Base-by-base conservation (phyloP, 2,329 filamentous ascomycete species). In the Anisogramma anomala region DNA sequence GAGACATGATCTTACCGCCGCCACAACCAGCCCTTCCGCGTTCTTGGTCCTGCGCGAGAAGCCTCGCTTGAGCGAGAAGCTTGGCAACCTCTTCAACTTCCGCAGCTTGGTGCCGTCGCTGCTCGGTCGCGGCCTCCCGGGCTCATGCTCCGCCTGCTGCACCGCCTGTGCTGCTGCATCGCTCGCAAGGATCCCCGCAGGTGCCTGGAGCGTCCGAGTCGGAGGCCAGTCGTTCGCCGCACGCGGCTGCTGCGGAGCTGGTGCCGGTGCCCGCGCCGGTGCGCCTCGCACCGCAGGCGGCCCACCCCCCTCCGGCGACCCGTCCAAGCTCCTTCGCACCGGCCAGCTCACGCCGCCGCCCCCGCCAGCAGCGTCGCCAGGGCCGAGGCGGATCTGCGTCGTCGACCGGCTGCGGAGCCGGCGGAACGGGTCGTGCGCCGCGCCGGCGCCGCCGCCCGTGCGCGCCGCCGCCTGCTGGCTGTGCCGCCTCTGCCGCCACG, bases 371-470 rank as follows among this genome's bases (percentile, higher is more conserved):
- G 10, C 30, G 5, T 19, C 11, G 14, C 28, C 15, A 22, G 30
- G 11, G 15, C 37, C 25, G 7, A 41, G 13, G 4, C 25, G 23
- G 14, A 41, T 35, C n/a, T 41, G 38, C 23, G 38, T 28, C 17
- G 38, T 28, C 17, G 38, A 41, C 38, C 38, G 38, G 38, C 38
- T 41, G 15, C 38, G 38, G 32, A 41, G 35, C 23, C 33, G 31
- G 13, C 38, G 31, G n/a, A 34, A 34, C 11, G 31, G 38, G n/a
- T 10, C 23, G 8, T 26, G 38, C 23, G 17, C 11, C 31, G 23
- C 33, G 7, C 15, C 25, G 6, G 18, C 26, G 19, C 10, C 27
- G 18, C 28, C 35, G 17, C 11, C 22, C 22, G 6, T 5, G 22
- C 22, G 6, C 9, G 22, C 22, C 6, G 6, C 27, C 13, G 13